phyloP scores from a whole-genome alignment of 1,284 basidiomycete species.

The Trametes versicolor region DNA sequence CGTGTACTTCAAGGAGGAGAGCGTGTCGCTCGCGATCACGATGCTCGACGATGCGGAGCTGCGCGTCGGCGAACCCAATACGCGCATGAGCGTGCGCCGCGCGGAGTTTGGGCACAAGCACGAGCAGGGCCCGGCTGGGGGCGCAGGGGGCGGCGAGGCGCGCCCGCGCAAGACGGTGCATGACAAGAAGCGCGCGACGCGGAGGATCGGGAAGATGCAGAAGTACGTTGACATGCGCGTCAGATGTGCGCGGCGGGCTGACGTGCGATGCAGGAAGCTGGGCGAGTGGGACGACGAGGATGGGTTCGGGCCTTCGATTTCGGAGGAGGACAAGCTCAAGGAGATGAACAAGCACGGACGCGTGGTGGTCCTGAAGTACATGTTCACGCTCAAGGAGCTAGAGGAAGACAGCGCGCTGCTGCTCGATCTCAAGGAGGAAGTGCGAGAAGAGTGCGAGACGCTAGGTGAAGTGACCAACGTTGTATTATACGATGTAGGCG shows the following conservation, averaged over 20 bases:
- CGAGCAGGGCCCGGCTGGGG: conserved; percentile 37
- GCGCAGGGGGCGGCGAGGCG: conserved; percentile 43
- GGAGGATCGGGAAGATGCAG: conserved; percentile 89
- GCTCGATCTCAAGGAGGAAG: conserved; percentile 95
- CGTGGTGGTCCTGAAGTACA: conserved; percentile 92
- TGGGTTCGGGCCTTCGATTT: conserved; percentile 77
- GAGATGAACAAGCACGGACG: conserved; percentile 68
- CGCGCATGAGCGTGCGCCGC: conserved; percentile 83
- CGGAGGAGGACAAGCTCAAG: conserved; percentile 59
- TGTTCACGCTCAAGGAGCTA: conserved; percentile 93
- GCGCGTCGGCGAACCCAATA: conserved; percentile 79
- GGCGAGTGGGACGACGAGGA: conserved; percentile 90
- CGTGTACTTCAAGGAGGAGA: conserved; percentile 98
- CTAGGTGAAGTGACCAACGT: conserved; percentile 98
- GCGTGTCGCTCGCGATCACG: conserved; percentile 86
- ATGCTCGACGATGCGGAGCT: conserved; percentile 95
- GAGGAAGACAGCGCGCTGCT: conserved; percentile 89
- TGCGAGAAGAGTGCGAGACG: conserved; percentile 91
- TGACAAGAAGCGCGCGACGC: conserved; percentile 84
- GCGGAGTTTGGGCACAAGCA: conserved; percentile 87
- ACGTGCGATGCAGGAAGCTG: conserved; percentile 65
- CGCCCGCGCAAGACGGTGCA: conserved; percentile 72
- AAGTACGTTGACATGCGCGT: conserved; percentile 61
- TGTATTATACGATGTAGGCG: conserved; percentile 92
- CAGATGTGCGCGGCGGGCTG: neutral